Base-by-base conservation (phyloP, 768 basidiomycete genomes). In the Boletus fagicola region DNA sequence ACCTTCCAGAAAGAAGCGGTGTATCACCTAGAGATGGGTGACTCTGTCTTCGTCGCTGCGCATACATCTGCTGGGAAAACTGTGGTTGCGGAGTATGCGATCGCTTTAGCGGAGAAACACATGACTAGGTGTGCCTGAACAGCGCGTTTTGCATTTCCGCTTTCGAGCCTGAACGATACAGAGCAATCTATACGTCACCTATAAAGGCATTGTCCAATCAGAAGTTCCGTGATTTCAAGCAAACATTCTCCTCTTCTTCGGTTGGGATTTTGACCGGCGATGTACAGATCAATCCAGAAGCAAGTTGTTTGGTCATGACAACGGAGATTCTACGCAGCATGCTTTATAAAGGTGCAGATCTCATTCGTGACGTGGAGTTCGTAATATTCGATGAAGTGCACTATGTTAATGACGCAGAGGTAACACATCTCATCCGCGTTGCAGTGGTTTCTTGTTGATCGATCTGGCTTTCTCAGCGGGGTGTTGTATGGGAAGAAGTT, bases 61-160 rank as follows among this genome's bases (percentile, higher is more conserved):
- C 97, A 99, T 74, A 99, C 97, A 4, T 95, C 92, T n/a, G 97
- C 97, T 16, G 97, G 97, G 35, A 99, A 99, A 75, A 99, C 97
- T 2, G 97, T 98, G 18, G 97, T 99, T 9, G 97, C 97, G 0
- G 97, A 99, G 68, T 99, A 98, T 72, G 97, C 97, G 2, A 98
- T 99, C 64, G 92, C 95, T 5, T 80, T 99, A 10, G 96, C 97
- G 5, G 90, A 88, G 62, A 95, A 94, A 68, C 97, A 99, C 75
- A 97, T 99, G 94, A 99, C 97, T n/a, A 83, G 94, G 95, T 94
- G 60, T 64, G 74, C 61, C 36, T 52, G 28, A 53, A 30, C 56
- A 22, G 49, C 49, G 58, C 52, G 33, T 58, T 61, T 56, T 59
- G 39, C 40, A 59, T 61, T 54, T 56, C 60, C 54, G 51, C 53